These are phyloP conservation scores for Verticillium klebahnii DNA, from an alignment of 2,329 filamentous ascomycete genomes.

Conservation along the genomic window DNA sequence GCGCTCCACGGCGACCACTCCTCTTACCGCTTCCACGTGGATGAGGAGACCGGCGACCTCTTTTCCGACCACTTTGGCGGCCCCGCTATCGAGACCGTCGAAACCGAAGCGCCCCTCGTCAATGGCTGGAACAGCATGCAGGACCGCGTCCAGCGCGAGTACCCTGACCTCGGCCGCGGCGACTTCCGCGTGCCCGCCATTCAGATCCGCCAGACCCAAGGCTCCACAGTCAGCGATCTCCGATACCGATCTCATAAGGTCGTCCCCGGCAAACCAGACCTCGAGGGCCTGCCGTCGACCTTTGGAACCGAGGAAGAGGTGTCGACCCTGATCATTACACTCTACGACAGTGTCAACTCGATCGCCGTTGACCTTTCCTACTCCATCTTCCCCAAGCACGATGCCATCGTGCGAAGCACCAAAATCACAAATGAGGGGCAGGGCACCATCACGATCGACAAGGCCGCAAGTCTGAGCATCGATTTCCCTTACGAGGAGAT, in stretches of 20 bases:
- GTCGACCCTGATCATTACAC: slow-evolving; percentile 51
- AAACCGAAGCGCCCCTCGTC: slow-evolving; percentile 42
- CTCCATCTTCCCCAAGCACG: slow-evolving; percentile 57
- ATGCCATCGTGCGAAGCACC: slow-evolving; percentile 58
- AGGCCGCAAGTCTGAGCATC: slow-evolving; percentile 55
- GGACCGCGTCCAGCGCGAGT: slow-evolving; percentile 51
- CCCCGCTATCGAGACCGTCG: slow-evolving; percentile 22
- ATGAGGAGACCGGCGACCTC: slow-evolving; percentile 50
- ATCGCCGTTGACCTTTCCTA: slow-evolving; percentile 57
- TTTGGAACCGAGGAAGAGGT: slow-evolving; percentile 53
- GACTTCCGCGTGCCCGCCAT: slow-evolving; percentile 60
- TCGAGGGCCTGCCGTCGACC: slow-evolving; percentile 54
- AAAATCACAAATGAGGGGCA: slow-evolving; percentile 55
- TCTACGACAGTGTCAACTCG: slow-evolving; percentile 55
- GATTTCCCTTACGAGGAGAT: slow-evolving; percentile 57
- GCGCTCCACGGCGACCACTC: slow-evolving; percentile 50
- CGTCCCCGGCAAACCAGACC: slow-evolving; percentile 47
- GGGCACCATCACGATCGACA: slow-evolving; percentile 46
- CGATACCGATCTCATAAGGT: slow-evolving; percentile 54
- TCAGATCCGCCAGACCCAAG: slow-evolving; percentile 53
- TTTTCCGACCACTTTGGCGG: slow-evolving; percentile 59
- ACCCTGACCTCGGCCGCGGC: slow-evolving; percentile 59
- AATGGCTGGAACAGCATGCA: slow-evolving; percentile 50
- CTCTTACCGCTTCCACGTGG: slow-evolving; percentile 61
- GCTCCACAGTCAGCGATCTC: slow-evolving; percentile 55